Evolutionary conservation across 768 basidiomycete species (phyloP), one percentile per base, ranked within the genome.

Genomic region (Pleurotus salmoneostramineus): DNA sequence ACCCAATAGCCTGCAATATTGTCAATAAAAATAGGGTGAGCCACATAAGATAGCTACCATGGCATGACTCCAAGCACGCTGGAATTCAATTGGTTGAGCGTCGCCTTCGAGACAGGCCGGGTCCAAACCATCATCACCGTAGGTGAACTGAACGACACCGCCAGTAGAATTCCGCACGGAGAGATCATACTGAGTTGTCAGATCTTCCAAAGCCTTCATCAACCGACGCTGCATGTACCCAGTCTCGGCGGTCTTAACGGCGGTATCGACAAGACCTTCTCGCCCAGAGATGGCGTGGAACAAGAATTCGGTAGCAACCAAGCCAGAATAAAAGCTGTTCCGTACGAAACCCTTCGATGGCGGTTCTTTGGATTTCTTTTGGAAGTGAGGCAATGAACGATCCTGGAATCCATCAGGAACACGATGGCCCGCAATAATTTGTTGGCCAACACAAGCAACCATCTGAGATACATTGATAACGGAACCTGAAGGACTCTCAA

Each of bases 391-490:
- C n/a, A 99, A 79, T 1, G 97, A 96, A 36, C 97, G 90, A 72
- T 99, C 97, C 73, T 98, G 96, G 77, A 99, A 99, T 33, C 96
- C 97, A 79, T 98, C 89, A 0, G 95, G 95, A 5, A 99, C 95
- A 83, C 97, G 97, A 74, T 93, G 89, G 5, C 97, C 97, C 15
- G 94, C 86, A 61, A 99, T 98, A 71, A 98, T 98, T 69, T 99
- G 97, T 68, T 99, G 97, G 4, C 97, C 97, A 64, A 99, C 97
- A 83, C 96, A 98, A 67, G 96, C 97, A 55, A 98, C 96, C 97
- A 99, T 99, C 75, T 99, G 97, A 21, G 94, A 96, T 56, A 99
- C 97, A 72, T 99, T 99, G 74, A 99, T 96, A 61, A 94, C 92
- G 66, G 97, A 98, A 71, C 97, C 96, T 76, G 55, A 15, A 34